Evolutionary conservation across 1,284 basidiomycete species (phyloP).

Genomic region (Phellinidium pouzarii): DNA sequence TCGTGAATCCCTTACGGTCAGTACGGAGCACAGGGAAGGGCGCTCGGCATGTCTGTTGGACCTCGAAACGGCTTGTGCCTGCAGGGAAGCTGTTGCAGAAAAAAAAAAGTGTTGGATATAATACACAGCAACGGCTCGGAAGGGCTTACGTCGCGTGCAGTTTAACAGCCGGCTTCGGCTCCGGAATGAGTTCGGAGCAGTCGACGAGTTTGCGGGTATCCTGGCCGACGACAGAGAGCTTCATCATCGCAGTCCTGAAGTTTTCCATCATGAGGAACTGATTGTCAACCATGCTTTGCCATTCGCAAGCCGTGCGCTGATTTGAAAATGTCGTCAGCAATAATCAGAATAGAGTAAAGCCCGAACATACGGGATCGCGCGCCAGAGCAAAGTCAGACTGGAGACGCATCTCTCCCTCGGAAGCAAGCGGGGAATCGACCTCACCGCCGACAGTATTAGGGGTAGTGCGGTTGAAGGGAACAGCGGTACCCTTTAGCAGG

Average conservation of each 20-base stretch:
- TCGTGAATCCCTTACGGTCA: constrained; percentile 7
- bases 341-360: neutral
- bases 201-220: constrained; percentile 19
- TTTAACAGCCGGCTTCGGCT: neutral
- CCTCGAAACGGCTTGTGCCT: constrained; percentile 7
- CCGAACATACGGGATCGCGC: constrained; percentile 15
- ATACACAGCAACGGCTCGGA: neutral
- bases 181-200: constrained; percentile 18
- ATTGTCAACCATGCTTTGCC: constrained; percentile 22
- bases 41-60: constrained; percentile 13
- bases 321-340: neutral
- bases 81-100: constrained; percentile 15
- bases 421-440: constrained; percentile 12
- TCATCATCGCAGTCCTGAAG: constrained; percentile 28
- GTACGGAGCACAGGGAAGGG: constrained; percentile 16
- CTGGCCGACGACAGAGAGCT: constrained; percentile 29
- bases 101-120: neutral
- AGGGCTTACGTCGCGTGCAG: constrained; percentile 3
- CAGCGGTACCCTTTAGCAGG: constrained; percentile 17
- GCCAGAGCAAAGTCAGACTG: constrained; percentile 22
- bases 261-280: constrained; percentile 23
- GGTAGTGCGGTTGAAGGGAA: constrained; percentile 15
- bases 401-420: constrained; percentile 20
- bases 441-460: constrained; percentile 14
- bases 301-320: constrained; percentile 19